Percentiles rank a stretch among this genome's conserved stretches.
Conservation (phyloP, 2,329 filamentous ascomycete genomes). For the Shiraia sp. region DNA sequence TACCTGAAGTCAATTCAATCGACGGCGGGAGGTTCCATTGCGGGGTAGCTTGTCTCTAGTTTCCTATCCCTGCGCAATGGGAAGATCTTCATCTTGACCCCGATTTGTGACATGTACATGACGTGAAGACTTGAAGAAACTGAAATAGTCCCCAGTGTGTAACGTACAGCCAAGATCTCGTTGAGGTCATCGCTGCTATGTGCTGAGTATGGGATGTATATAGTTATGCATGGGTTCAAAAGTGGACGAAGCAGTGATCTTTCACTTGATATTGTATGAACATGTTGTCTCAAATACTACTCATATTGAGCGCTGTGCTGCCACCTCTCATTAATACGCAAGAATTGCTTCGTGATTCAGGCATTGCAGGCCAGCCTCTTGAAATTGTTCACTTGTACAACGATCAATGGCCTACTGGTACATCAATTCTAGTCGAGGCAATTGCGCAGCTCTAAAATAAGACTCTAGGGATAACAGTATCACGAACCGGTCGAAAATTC, state of each 20-base stretch:
- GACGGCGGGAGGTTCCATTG: not conserved
- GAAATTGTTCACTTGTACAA: constrained; percentile 57
- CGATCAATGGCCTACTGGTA: constrained; percentile 54
- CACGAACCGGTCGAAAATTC: constrained; percentile 55
- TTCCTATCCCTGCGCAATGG: not conserved
- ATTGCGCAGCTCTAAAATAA: no score
- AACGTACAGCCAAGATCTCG: not conserved
- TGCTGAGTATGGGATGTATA: constrained; percentile 5
- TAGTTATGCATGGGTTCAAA: not conserved
- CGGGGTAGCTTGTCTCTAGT: constrained; percentile 1
- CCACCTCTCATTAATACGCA: constrained; percentile 18
- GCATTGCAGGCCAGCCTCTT: constrained; percentile 48
- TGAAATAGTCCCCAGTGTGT: not conserved
- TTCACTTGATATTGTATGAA: constrained; percentile 1
- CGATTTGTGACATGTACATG: constrained; percentile 24
- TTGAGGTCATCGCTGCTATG: constrained; percentile 14
- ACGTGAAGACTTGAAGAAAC: constrained; percentile 21
- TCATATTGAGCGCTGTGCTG: constrained; percentile 14
- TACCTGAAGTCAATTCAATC: no score
- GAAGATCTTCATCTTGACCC: constrained; percentile 7
- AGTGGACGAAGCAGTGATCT: no score
- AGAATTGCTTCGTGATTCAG: constrained; percentile 38
- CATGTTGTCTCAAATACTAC: constrained; percentile 3
- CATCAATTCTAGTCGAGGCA: not conserved
- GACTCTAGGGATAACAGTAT: constrained; percentile 54